Conservation (phyloP, 2,329 filamentous ascomycete genomes). For the Capronia coronata region DNA sequence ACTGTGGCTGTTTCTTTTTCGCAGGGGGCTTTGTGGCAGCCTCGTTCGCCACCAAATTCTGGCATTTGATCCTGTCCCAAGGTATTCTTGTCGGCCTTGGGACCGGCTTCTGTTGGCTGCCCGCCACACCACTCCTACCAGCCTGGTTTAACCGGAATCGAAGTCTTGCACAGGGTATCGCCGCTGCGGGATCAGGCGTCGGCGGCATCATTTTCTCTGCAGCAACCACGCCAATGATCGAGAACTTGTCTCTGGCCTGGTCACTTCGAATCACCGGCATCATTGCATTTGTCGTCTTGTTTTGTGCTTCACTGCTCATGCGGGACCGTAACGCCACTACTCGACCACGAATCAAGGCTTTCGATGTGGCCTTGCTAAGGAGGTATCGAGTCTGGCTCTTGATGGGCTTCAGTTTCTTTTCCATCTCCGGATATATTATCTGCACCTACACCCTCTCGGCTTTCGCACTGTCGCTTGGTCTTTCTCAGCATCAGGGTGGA, state of each 20-base stretch:
- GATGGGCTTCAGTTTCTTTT: conserved; percentile 39
- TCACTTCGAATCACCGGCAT: conserved; percentile 32
- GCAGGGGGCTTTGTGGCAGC: conserved; percentile 29
- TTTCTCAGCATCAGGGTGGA: conserved; percentile 37
- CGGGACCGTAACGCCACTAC: conserved; percentile 29
- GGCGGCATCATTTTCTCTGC: conserved; percentile 31
- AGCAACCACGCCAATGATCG: conserved; percentile 30
- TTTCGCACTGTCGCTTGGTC: conserved; percentile 41
- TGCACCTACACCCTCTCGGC: conserved; percentile 44
- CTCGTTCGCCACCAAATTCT: conserved; percentile 28
- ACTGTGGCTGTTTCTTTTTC: conserved; percentile 25
- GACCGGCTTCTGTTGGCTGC: conserved; percentile 29
- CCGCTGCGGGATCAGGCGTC: conserved; percentile 30
- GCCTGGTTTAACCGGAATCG: conserved; percentile 33
- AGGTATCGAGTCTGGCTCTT: conserved; percentile 27
- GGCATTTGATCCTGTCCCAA: conserved; percentile 30
- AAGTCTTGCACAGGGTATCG: conserved; percentile 32
- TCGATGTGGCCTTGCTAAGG: conserved; percentile 27
- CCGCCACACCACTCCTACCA: conserved; percentile 26
- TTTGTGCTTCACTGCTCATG: conserved; percentile 29
- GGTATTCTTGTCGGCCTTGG: conserved; percentile 31
- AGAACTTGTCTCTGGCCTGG: conserved; percentile 29
- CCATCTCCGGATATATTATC: conserved; percentile 45
- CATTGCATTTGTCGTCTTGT: conserved; percentile 27
- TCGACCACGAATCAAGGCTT: conserved; percentile 24